Percentiles rank a stretch among this genome's conserved stretches.
Conservation (phyloP, 2,329 filamentous ascomycete genomes). For the Ustulina deusta region DNA sequence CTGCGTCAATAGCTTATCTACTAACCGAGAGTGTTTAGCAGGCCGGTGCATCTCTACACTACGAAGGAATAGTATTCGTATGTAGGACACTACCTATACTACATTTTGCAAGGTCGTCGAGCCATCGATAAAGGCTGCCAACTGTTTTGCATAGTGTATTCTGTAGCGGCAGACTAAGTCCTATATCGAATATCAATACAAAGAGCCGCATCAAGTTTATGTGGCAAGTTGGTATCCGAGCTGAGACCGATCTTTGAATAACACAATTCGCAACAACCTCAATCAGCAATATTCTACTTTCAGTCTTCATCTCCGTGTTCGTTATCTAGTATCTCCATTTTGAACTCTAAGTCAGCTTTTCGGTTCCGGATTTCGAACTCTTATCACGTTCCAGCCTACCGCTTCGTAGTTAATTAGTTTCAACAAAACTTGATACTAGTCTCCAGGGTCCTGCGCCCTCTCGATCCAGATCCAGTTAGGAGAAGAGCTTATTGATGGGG, state of each 20-base stretch:
- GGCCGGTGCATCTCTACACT: neutral
- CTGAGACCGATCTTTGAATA: neutral
- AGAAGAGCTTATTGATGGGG: conserved; percentile 6
- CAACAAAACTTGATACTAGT: conserved; percentile 1
- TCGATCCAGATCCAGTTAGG: conserved; percentile 16
- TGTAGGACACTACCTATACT: too few relatives aligned
- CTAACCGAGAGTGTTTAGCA: conserved; percentile 19
- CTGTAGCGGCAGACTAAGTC: neutral
- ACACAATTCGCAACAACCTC: neutral
- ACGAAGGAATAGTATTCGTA: too few relatives aligned
- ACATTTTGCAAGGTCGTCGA: neutral
- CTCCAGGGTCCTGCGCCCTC: neutral
- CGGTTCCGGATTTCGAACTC: neutral
- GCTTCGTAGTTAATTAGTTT: conserved; percentile 10
- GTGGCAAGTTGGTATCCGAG: neutral
- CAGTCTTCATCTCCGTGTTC: conserved; percentile 4
- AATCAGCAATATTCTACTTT: neutral
- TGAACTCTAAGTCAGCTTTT: neutral
- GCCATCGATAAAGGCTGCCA: conserved; percentile 10
- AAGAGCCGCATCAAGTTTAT: neutral
- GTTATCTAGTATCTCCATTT: neutral
- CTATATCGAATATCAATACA: neutral
- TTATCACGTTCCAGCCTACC: neutral
- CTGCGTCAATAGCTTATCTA: conserved; percentile 14
- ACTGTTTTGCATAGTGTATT: neutral